phyloP scores from a whole-genome alignment of 106 monocot species.

The Allium fistulosum region DNA sequence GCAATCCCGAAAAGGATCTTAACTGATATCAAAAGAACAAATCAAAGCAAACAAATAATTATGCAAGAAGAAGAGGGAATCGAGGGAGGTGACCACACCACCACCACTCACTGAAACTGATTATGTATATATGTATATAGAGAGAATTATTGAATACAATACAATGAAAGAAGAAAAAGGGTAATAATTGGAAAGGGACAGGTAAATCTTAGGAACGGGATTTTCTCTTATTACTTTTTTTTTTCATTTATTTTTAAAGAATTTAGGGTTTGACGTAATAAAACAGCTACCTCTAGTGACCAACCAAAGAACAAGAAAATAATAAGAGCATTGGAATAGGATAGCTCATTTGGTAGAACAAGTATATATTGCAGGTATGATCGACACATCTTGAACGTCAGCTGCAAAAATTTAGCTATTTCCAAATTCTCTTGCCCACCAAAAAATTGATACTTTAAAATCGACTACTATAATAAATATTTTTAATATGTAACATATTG shows the following conservation, averaged over 20 bases:
- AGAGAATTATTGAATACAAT: background rate
- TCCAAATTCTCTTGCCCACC: no score
- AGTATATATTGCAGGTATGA: no score
- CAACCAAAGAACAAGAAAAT: background rate
- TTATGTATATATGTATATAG: background rate
- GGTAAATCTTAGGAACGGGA: background rate
- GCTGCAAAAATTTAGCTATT: no score
- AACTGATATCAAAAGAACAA: no score
- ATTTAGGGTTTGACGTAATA: slow-evolving; percentile 7
- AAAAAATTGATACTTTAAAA: no score
- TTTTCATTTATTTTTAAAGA: background rate
- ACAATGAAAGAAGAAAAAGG: slow-evolving; percentile 1
- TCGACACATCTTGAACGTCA: no score
- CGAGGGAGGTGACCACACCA: background rate
- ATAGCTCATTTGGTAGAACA: no score
- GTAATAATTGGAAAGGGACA: slow-evolving; percentile 4
- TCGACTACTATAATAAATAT: no score
- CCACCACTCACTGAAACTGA: background rate
- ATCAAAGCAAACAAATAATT: background rate
- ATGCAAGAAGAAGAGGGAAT: background rate
- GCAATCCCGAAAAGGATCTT: no score
- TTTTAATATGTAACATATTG: no score
- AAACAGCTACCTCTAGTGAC: background rate
- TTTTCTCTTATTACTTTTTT: no score
- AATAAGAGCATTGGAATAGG: no score